These are phyloP conservation scores for Calonectria naviculata DNA, from an alignment of 2,329 filamentous ascomycete genomes.

Conservation along the genomic window DNA sequence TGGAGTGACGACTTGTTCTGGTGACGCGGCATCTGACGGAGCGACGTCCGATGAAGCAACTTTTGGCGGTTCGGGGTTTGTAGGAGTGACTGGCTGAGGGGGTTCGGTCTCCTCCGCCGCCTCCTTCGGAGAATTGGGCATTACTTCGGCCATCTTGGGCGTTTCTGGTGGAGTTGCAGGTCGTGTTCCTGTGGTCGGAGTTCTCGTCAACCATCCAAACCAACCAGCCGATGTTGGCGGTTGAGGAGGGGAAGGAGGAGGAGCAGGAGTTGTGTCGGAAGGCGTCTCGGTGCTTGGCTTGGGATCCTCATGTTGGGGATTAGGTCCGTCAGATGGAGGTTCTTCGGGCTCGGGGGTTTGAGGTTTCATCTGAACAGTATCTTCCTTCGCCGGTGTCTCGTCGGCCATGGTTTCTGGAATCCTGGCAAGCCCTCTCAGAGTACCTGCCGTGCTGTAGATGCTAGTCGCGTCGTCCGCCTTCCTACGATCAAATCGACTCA, in stretches of 20 bases:
- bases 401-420: conserved; percentile 39
- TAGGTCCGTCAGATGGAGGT: neutral
- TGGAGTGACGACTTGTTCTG: conserved; percentile 25
- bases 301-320: conserved; percentile 5
- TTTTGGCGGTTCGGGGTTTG: neutral
- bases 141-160: conserved; percentile 24
- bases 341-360: conserved; percentile 20
- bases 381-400: conserved; percentile 27
- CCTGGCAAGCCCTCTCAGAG: conserved; percentile 36
- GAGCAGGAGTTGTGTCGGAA: neutral
- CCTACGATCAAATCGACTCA: conserved; percentile 62
- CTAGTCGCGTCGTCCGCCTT: conserved; percentile 48
- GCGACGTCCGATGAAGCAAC: neutral
- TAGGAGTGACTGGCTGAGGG: conserved; percentile 35
- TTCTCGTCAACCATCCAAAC: conserved; percentile 63
- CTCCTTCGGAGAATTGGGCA: conserved; percentile 12
- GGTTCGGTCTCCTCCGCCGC: conserved; percentile 25
- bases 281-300: conserved; percentile 8
- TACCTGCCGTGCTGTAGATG: conserved; percentile 40
- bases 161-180: neutral
- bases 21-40: conserved; percentile 29
- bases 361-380: conserved; percentile 18
- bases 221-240: conserved; percentile 58
- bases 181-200: conserved; percentile 40
- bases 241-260: conserved; percentile 9